phyloP scores from a whole-genome alignment of 23 red algal genomes.

The Rhodosorus marinus region DNA sequence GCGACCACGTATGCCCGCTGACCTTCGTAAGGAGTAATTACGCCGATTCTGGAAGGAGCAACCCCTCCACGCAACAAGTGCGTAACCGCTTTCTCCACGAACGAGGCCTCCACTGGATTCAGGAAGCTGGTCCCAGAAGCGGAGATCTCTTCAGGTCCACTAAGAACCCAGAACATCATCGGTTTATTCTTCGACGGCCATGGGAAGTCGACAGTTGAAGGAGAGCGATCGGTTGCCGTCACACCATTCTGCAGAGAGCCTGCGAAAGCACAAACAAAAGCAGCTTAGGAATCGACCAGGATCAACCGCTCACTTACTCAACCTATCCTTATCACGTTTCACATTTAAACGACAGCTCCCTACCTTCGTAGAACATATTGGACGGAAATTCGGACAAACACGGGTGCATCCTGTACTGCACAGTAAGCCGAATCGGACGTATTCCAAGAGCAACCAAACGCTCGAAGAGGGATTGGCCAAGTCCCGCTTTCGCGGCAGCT shows the following conservation, averaged over 20 bases:
- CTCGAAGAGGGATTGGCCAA: slow-evolving; percentile 87
- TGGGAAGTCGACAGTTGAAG: slow-evolving; percentile 34
- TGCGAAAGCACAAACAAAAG: slow-evolving; percentile 5
- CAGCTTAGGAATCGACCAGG: not conserved
- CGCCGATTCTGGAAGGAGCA: slow-evolving; percentile 55
- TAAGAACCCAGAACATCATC: slow-evolving; percentile 83
- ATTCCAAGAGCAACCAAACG: slow-evolving; percentile 58
- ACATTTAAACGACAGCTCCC: not conserved
- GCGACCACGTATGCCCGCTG: slow-evolving; percentile 73
- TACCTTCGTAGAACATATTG: slow-evolving; percentile 81
- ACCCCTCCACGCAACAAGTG: slow-evolving; percentile 60
- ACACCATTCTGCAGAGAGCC: slow-evolving; percentile 81
- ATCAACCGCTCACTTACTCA: too few relatives aligned
- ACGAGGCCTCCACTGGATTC: slow-evolving; percentile 70
- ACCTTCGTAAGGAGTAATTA: slow-evolving; percentile 91
- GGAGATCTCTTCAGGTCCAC: slow-evolving; percentile 75
- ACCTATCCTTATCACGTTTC: slow-evolving; percentile 2
- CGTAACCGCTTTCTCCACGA: slow-evolving; percentile 69
- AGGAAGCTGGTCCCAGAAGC: slow-evolving; percentile 78
- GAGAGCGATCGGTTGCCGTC: slow-evolving; percentile 52
- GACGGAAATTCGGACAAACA: slow-evolving; percentile 71
- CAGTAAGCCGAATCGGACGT: slow-evolving; percentile 53
- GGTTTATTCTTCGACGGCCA: slow-evolving; percentile 46
- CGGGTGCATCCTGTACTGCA: slow-evolving; percentile 99
- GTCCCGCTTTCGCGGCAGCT: slow-evolving; percentile 60